phyloP scores from a whole-genome alignment of 148 eudicot genomes.

The Rhododendron williamsianum region DNA sequence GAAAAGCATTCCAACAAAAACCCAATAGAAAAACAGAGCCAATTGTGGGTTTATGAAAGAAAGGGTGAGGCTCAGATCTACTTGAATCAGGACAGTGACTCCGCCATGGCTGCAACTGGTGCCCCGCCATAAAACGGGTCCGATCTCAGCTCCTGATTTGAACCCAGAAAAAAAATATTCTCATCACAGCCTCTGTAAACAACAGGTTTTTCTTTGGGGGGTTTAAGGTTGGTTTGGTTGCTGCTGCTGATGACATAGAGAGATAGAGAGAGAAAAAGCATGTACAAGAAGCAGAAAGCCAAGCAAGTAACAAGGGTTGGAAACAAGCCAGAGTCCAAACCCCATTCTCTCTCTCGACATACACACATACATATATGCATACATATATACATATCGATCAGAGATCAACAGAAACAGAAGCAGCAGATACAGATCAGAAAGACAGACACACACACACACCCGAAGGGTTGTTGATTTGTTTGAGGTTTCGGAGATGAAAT shows the following conservation, averaged over 20 bases:
- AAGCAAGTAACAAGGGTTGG: too few species aligned
- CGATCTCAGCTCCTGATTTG: not conserved
- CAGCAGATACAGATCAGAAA: not conserved
- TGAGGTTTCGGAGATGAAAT: not conserved
- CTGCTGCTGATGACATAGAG: not conserved
- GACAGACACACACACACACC: not conserved
- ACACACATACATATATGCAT: not conserved
- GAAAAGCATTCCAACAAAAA: not conserved
- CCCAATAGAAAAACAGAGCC: not conserved
- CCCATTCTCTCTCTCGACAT: not conserved
- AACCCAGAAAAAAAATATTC: not conserved
- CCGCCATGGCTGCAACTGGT: not conserved
- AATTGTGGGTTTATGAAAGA: not conserved
- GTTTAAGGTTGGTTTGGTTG: not conserved
- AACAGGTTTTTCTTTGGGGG: not conserved
- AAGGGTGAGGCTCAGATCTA: not conserved
- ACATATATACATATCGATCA: not conserved
- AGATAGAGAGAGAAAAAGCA: too few species aligned
- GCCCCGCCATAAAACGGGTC: not conserved
- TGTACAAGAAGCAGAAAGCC: not conserved
- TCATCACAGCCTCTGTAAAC: not conserved
- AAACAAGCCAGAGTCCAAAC: not conserved
- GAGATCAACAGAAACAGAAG: not conserved
- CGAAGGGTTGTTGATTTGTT: slow-evolving; percentile 3
- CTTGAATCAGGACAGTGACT: not conserved